Conservation (phyloP, 441 rosid species). For the Arabidopsis lyrata region DNA sequence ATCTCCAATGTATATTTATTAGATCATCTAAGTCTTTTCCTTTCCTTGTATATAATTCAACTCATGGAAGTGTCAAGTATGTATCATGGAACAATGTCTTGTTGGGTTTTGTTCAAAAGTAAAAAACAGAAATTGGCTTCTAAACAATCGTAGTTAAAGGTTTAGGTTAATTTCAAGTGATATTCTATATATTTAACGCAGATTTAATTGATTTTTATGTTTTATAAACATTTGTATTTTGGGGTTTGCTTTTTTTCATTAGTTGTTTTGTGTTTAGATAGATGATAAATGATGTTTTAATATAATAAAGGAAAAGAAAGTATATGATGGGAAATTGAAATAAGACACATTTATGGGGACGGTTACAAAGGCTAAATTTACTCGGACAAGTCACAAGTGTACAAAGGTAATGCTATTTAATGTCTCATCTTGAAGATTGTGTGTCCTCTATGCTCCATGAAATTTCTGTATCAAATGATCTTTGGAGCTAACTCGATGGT, state of each 20-base stretch:
- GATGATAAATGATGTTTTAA: too few species aligned
- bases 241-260: too few species aligned
- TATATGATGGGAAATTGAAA: slow-evolving; percentile 25
- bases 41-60: not conserved
- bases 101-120: slow-evolving; percentile 9
- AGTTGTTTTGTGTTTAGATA: too few species aligned
- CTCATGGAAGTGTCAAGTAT: not conserved
- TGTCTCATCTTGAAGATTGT: slow-evolving; percentile 15
- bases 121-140: too few species aligned
- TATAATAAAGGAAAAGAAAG: not conserved
- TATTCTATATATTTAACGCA: too few species aligned
- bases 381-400: not conserved
- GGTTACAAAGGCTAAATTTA: not conserved
- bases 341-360: not conserved
- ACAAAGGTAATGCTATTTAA: not conserved
- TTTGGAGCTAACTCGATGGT: too few species aligned
- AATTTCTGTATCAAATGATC: not conserved
- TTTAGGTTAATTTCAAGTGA: too few species aligned
- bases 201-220: too few species aligned
- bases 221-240: too few species aligned
- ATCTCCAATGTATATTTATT: slow-evolving; percentile 11
- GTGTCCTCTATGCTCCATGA: slow-evolving; percentile 16
- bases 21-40: not conserved
- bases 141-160: too few species aligned
- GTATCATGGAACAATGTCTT: not conserved